Evolutionary conservation across 192 early-diverging fungal species (phyloP), one percentile per base, ranked within the genome.

Genomic region (Coemansia sp.): DNA sequence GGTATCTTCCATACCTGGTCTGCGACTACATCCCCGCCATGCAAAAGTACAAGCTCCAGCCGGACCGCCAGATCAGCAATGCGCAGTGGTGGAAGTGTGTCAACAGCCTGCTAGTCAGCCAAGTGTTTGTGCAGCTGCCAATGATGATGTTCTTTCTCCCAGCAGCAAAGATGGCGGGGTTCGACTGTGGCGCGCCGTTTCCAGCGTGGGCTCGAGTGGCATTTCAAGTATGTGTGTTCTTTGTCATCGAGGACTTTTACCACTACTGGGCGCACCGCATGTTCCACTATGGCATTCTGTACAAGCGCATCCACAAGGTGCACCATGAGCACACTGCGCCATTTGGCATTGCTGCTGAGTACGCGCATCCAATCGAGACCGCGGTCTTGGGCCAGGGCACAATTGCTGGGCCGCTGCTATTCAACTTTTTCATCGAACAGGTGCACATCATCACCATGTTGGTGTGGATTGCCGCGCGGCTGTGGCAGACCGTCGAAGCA

Each of bases 21-120:
- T 86, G 85, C 60, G 95, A 97, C 70, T 84, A 85, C 58, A 91
- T 97, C 58, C 93, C 95, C 0, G 83, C 80, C 19, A 70, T 85
- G 72, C 76, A 65, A 58, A 76, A 85, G 62, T 92, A 88, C 82
- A 87, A 84, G 82, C 84, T 90, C 42, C 90, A 92, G 76, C 86
- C 80, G 14, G 72, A 80, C 54, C 83, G 83, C 63, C 68, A 76
- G 4, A 79, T 84, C 24, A 80, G 79, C 8, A 57, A 70, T 36
- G 81, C 73, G 26, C 76, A 81, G 65, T 85, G 85, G 70, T 82
- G 78, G 60, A 85, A 85, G 37, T 86, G 84, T 42, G 18, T 86
- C 17, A 74, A 70, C 55, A 80, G 82, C 43, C 83, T 88, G 42
- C 67, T 90, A 11, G 63, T 78, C 40, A 83, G 80, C 60, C 88